Conservation (phyloP, 305 asterid species). For the Fraxinus latifolia region DNA sequence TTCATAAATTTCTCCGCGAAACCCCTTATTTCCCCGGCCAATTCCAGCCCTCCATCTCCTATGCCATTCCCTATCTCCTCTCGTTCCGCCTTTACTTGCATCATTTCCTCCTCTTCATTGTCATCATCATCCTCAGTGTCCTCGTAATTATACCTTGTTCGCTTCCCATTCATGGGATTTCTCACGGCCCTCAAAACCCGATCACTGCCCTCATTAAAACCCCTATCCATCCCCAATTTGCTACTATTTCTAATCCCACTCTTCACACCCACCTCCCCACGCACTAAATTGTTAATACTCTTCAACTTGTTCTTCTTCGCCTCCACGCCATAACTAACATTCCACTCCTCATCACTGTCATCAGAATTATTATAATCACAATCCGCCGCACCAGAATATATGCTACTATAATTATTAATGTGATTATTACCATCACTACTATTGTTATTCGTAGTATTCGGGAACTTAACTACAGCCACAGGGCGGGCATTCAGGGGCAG, state of each 20-base stretch:
- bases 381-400: conserved; percentile 20
- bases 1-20: conserved; percentile 75
- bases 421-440: conserved; percentile 17
- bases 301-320: conserved; percentile 44
- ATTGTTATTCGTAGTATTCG: conserved; percentile 25
- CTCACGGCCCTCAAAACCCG: conserved; percentile 33
- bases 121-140: conserved; percentile 34
- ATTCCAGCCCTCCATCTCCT: conserved; percentile 42
- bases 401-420: conserved; percentile 25
- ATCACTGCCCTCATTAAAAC: conserved; percentile 24
- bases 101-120: conserved; percentile 31
- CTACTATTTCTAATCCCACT: conserved; percentile 29
- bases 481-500: conserved; percentile 55
- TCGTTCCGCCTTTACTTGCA: conserved; percentile 28
- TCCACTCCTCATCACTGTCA: conserved; percentile 54
- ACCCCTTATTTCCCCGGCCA: conserved; percentile 68
- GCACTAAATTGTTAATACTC: conserved; percentile 50
- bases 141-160: conserved; percentile 28
- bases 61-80: conserved; percentile 25
- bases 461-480: conserved; percentile 40
- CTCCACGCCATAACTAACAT: conserved; percentile 29
- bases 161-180: conserved; percentile 37
- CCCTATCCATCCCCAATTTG: conserved; percentile 24
- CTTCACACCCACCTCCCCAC: conserved; percentile 26
- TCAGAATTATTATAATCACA: conserved; percentile 33